These are phyloP conservation scores for Globisporangium sylvaticum DNA, from an alignment of 352 stramenopile genomes.

Conservation along the genomic window DNA sequence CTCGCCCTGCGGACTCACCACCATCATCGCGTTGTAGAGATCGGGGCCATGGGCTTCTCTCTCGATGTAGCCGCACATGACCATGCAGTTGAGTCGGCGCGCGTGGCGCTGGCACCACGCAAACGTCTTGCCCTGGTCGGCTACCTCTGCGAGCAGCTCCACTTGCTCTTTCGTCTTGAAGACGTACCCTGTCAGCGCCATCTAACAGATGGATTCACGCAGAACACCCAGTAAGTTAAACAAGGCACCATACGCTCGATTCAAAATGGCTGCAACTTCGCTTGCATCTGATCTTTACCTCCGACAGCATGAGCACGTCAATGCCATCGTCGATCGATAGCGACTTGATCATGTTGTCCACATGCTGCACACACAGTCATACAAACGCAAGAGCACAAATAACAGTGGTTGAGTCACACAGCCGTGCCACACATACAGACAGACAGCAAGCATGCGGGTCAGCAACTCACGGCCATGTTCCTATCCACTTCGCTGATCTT, in stretches of 20 bases:
- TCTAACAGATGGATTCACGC: conserved; percentile 26
- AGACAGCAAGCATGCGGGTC: background rate
- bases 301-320: conserved; percentile 74
- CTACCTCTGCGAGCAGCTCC: conserved; percentile 54
- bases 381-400: background rate
- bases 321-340: conserved; percentile 42
- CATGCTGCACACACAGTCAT: conserved; percentile 26
- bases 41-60: conserved; percentile 7
- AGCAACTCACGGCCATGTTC: conserved; percentile 58
- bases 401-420: background rate
- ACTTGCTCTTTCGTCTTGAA: conserved; percentile 57
- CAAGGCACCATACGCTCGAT: background rate
- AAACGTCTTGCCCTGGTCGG: conserved; percentile 52
- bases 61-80: conserved; percentile 74
- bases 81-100: conserved; percentile 51
- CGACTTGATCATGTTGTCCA: conserved; percentile 57
- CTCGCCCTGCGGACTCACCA: conserved; percentile 61
- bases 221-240: background rate
- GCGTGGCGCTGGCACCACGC: conserved; percentile 66
- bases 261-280: background rate
- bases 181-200: conserved; percentile 82
- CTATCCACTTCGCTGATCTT: conserved; percentile 59
- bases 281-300: conserved; percentile 30
- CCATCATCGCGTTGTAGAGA: conserved; percentile 83
- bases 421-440: background rate